Evolutionary conservation across 2,329 filamentous ascomycete species (phyloP).

Genomic region (Alternaria gaisen): DNA sequence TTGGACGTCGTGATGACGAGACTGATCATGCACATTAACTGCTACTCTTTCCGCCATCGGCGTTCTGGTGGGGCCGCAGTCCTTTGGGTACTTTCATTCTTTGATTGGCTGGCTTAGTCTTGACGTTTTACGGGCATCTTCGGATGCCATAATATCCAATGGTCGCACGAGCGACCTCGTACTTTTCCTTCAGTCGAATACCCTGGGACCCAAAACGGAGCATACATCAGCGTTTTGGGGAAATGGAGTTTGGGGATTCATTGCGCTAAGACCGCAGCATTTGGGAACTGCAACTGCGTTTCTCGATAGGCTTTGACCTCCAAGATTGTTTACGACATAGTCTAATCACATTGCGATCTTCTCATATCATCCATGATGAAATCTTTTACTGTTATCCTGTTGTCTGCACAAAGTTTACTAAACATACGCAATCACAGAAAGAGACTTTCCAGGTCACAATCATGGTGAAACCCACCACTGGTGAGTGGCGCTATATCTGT

Average conservation of each 20-base stretch:
- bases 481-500: background rate
- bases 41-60: background rate
- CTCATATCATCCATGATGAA: background rate
- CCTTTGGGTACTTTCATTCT: constrained; percentile 1
- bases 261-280: constrained; percentile 6
- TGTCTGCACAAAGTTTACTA: no score
- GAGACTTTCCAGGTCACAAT: background rate
- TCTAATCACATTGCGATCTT: constrained; percentile 9
- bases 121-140: background rate
- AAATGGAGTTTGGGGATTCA: constrained; percentile 10
- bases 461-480: constrained; percentile 17
- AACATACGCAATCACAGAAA: background rate
- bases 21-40: background rate
- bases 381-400: background rate
- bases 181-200: constrained; percentile 23
- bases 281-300: background rate
- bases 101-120: background rate
- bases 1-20: background rate
- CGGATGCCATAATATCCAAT: constrained; percentile 2
- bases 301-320: background rate
- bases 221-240: constrained; percentile 18
- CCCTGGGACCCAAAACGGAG: constrained; percentile 28
- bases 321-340: constrained; percentile 10
- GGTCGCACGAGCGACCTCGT: constrained; percentile 4
- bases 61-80: constrained; percentile 3